phyloP scores from a whole-genome alignment of 345 rosid species.

The Psidium guajava region DNA sequence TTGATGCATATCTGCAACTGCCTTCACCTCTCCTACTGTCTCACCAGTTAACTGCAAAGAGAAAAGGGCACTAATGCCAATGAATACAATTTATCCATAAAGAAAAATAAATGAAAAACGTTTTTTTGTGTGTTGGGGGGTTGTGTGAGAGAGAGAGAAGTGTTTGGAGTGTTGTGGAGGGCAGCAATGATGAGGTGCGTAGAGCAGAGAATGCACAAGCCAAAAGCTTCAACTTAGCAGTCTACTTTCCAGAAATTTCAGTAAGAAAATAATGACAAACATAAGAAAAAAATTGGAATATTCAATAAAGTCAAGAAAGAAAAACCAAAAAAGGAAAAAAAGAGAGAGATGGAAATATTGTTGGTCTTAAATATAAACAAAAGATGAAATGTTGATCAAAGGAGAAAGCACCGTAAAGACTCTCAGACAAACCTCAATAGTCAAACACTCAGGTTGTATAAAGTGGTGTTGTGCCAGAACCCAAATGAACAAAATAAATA shows the following conservation, averaged over 20 bases:
- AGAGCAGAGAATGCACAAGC: constrained; percentile 12
- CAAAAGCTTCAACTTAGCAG: constrained; percentile 14
- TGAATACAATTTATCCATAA: neutral
- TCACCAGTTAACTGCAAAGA: constrained; percentile 83
- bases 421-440: neutral
- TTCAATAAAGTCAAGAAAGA: neutral
- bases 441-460: neutral
- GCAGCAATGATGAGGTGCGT: constrained; percentile 46
- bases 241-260: neutral
- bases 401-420: neutral
- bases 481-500: neutral
- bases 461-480: neutral
- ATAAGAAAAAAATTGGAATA: constrained; percentile 4
- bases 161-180: constrained; percentile 26
- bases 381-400: neutral
- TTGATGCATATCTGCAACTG: constrained; percentile 99
- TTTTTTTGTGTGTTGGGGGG: neutral
- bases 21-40: constrained; percentile 99
- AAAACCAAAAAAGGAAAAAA: neutral
- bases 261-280: constrained; percentile 5
- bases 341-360: neutral
- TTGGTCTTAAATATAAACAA: neutral
- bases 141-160: neutral
- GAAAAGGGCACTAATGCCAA: neutral
- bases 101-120: neutral